A percentile compares a stretch with the other conserved stretches of the same genome.
phyloP scores from a whole-genome alignment of 2,329 filamentous ascomycete genomes.

The Tolypocladium sp. region DNA sequence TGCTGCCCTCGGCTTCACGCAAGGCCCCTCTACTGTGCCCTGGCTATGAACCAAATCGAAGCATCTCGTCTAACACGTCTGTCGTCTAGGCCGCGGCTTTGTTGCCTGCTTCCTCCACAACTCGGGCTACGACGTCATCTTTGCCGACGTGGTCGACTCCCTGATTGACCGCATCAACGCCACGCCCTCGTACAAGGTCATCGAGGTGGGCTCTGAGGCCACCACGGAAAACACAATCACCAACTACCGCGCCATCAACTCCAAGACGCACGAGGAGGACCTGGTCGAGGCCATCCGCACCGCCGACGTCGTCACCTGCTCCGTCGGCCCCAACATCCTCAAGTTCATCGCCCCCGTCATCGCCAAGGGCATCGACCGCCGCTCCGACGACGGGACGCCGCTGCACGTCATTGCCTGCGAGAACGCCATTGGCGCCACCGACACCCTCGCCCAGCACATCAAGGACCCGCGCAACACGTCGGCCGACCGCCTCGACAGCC shows the following conservation, averaged over 20 bases:
- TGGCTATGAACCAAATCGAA: no score
- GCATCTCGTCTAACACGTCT: constrained; percentile 5
- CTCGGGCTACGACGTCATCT: constrained; percentile 91
- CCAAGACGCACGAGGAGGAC: constrained; percentile 71
- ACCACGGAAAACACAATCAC: constrained; percentile 75
- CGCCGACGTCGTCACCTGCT: constrained; percentile 90
- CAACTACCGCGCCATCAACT: constrained; percentile 97
- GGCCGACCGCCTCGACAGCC: constrained; percentile 54
- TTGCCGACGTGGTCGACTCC: constrained; percentile 83
- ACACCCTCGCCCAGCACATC: constrained; percentile 76
- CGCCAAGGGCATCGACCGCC: constrained; percentile 81
- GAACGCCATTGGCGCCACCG: constrained; percentile 92
- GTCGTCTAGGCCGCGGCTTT: constrained; percentile 57
- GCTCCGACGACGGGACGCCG: constrained; percentile 54
- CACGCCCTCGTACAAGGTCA: constrained; percentile 75
- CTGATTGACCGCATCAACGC: constrained; percentile 74
- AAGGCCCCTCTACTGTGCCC: no score
- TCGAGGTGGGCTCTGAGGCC: constrained; percentile 80
- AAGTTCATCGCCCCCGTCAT: constrained; percentile 95
- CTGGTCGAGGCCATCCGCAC: constrained; percentile 78
- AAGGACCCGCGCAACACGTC: constrained; percentile 64
- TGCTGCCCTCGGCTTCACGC: not conserved
- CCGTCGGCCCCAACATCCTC: constrained; percentile 91
- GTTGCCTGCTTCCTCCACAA: constrained; percentile 89
- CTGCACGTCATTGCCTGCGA: constrained; percentile 94